Evolutionary conservation across 768 basidiomycete species (phyloP).

Genomic region (Pleurotus platypus): DNA sequence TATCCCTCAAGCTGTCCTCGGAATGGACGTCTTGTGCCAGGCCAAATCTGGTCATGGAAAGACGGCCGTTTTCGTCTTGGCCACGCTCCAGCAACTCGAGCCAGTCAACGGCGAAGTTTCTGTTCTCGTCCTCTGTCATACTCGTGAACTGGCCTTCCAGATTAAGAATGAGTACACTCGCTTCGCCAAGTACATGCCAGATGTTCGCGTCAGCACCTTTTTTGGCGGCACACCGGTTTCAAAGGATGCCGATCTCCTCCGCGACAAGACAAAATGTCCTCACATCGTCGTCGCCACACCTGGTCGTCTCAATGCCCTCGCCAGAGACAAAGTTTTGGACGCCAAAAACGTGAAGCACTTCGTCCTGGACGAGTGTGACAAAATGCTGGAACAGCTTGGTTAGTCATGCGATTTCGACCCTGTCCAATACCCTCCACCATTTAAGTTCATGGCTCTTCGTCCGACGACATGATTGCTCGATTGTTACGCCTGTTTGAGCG

Average conservation of each 20-base stretch:
- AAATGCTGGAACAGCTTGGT: slow-evolving; percentile 99
- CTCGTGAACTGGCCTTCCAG: slow-evolving; percentile 98
- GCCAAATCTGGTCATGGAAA: slow-evolving; percentile 99
- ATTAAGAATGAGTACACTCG: slow-evolving; percentile 99
- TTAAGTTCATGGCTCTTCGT: slow-evolving; percentile 44
- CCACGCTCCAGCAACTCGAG: slow-evolving; percentile 96
- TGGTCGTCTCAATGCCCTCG: slow-evolving; percentile 93
- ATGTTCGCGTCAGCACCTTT: slow-evolving; percentile 95
- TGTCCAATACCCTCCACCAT: slow-evolving; percentile 37
- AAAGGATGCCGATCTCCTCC: slow-evolving; percentile 91
- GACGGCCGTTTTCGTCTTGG: slow-evolving; percentile 98
- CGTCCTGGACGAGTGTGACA: slow-evolving; percentile 99
- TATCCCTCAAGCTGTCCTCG: slow-evolving; percentile 98
- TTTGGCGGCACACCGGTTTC: slow-evolving; percentile 95
- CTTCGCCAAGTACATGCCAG: slow-evolving; percentile 99
- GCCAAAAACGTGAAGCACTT: slow-evolving; percentile 98
- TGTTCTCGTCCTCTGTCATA: slow-evolving; percentile 97
- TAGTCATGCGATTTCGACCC: slow-evolving; percentile 86
- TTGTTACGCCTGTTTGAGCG: slow-evolving; percentile 28
- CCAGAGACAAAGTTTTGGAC: slow-evolving; percentile 92
- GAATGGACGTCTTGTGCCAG: slow-evolving; percentile 99
- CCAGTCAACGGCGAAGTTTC: slow-evolving; percentile 98
- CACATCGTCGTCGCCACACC: slow-evolving; percentile 99
- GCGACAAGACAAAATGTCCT: slow-evolving; percentile 95
- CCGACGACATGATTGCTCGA: slow-evolving; percentile 35